A percentile compares a stretch with the other conserved stretches of the same genome.
phyloP scores from a whole-genome alignment of 163 green algal genomes.

The Chloroidium sp. region DNA sequence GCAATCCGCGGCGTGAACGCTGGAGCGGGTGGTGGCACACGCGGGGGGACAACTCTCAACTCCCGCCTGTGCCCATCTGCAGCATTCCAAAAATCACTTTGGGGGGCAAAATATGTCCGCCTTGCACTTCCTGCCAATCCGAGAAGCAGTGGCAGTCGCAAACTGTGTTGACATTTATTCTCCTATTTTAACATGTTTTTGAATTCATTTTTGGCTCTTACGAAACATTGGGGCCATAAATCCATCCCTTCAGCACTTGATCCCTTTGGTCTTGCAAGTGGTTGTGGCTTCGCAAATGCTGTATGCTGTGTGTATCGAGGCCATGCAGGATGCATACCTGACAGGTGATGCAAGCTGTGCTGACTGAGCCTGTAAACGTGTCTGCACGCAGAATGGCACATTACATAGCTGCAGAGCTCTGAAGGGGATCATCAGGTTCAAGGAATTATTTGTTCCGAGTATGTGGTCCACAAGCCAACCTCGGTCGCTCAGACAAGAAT shows the following conservation, averaged over 20 bases:
- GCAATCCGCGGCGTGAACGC: conserved; percentile 1
- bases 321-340: neutral
- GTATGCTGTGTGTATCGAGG: neutral
- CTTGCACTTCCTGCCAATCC: neutral
- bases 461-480: too few relatives aligned
- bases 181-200: neutral
- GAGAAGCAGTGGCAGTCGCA: neutral
- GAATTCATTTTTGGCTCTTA: too few relatives aligned
- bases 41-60: conserved; percentile 11
- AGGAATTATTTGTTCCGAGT: too few relatives aligned
- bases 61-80: conserved; percentile 11
- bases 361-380: conserved; percentile 57
- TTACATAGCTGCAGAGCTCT: neutral
- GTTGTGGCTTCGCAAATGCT: neutral
- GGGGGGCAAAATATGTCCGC: neutral
- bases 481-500: too few relatives aligned
- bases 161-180: neutral
- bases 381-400: conserved; percentile 35
- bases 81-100: neutral
- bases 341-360: conserved; percentile 4
- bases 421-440: too few relatives aligned
- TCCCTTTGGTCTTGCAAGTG: neutral
- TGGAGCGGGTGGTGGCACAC: neutral
- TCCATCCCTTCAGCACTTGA: too few relatives aligned
- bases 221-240: too few relatives aligned